phyloP scores from a whole-genome alignment of 495 filamentous ascomycete genomes.

The Pseudevernia furfuracea region DNA sequence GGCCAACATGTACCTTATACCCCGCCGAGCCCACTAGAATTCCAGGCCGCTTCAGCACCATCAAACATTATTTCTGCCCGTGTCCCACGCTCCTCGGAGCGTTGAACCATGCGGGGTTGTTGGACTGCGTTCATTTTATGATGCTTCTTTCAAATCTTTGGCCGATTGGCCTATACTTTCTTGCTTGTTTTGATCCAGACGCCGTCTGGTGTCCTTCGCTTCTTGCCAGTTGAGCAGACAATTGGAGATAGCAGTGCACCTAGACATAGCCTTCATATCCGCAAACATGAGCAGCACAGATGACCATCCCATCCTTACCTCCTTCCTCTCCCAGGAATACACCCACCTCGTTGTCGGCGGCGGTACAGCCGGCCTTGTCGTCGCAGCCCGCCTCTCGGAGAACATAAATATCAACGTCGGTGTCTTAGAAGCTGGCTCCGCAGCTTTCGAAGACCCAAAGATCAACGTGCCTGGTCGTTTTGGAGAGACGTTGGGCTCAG shows the following conservation, averaged over 20 bases:
- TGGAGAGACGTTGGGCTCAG: conserved; percentile 34
- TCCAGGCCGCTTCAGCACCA: background rate
- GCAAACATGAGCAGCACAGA: background rate
- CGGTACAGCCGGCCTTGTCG: conserved; percentile 36
- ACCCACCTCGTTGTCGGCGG: conserved; percentile 37
- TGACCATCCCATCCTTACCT: background rate
- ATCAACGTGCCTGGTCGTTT: conserved; percentile 40
- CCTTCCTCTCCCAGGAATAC: conserved; percentile 23
- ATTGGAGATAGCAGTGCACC: background rate
- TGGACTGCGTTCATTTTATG: background rate
- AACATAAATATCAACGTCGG: conserved; percentile 34
- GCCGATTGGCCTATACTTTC: background rate
- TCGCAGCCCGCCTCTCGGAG: conserved; percentile 38
- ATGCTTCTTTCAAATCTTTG: background rate
- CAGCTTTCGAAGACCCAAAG: conserved; percentile 33
- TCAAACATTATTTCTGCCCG: background rate
- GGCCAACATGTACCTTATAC: background rate
- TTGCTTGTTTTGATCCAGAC: background rate
- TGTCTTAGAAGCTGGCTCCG: conserved; percentile 42
- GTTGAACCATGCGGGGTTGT: background rate
- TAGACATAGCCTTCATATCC: background rate
- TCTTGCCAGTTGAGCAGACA: background rate
- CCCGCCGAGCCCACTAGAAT: background rate
- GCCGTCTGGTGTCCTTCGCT: background rate
- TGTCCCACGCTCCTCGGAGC: background rate